Evolutionary conservation across 2,329 filamentous ascomycete genomes (phyloP).

Genomic region (Hirsutella thompsonii): DNA sequence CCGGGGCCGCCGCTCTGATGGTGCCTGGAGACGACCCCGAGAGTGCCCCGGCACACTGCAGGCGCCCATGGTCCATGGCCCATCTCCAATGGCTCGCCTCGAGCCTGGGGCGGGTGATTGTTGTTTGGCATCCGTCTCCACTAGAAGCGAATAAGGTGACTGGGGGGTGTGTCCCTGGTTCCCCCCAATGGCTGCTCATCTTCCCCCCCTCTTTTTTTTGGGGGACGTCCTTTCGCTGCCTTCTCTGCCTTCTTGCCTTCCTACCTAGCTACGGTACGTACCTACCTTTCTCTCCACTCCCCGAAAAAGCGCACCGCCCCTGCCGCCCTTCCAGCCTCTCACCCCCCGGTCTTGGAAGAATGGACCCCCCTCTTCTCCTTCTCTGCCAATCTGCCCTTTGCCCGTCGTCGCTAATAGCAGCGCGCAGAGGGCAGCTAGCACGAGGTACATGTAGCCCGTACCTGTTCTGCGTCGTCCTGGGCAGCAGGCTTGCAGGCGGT

Average conservation of each 20-base stretch:
- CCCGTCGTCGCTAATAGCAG: neutral
- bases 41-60: no score
- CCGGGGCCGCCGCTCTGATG: no score
- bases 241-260: no score
- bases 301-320: conserved; percentile 1
- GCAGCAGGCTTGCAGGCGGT: no score
- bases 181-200: neutral
- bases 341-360: neutral
- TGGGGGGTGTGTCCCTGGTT: neutral
- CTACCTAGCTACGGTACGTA: no score
- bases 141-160: neutral
- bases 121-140: neutral
- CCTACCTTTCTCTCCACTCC: neutral
- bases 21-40: no score
- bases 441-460: no score
- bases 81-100: neutral
- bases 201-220: neutral
- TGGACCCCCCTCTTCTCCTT: conserved; percentile 3
- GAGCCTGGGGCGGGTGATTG: neutral
- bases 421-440: no score
- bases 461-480: no score
- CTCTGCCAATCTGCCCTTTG: conserved; percentile 9
- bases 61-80: no score
- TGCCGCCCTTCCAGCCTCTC: conserved; percentile 2
- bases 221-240: no score